Evolutionary conservation across 2,329 filamentous ascomycete genomes (phyloP), one percentile per base, ranked within the genome.

Genomic region (Lecanoromycetidae sp.): DNA sequence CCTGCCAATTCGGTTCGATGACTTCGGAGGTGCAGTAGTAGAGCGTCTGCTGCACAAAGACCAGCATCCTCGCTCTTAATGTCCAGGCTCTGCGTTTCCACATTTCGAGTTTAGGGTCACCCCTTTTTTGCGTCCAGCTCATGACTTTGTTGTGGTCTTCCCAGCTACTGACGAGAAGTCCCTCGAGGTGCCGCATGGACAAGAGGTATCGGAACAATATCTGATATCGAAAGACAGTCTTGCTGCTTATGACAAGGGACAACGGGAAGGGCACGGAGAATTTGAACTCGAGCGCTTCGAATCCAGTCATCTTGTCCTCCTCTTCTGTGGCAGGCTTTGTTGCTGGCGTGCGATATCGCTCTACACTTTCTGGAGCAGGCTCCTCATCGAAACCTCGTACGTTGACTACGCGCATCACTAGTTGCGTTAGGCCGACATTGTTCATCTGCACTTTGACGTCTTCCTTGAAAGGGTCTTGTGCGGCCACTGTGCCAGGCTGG

Each of bases 361-460:
- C 84, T 27, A 76, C 67, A 2, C 71, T 69, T 1, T 72, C 71
- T 35, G 76, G 71, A 3, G 75, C 74, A 30, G 74, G 71, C 52
- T 90, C 87, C 62, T 93, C 84, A 57, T 96, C 90, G 52, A 96
- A 85, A 36, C 91, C 91, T 3, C 87, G 93, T 54, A 96, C 94
- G 59, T 88, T 95, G 54, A 98, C 90, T 44, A 98, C 90, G 44
- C 90, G 82, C 75, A 95, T 94, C 50, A 98, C 71, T 68, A 87
- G 93, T 60, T 93, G 93, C 10, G 87, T 93, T 37, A 98, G 76
- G 5, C 87, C 86, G 32, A 90, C 81, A 57, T 94, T 87, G 62
- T 95, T 95, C 84, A 96, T 95, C 58, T 88, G 82, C 19, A 98
- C 87, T 64, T 93, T 94, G 63, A 98, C 86, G 60, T 98, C 90